A percentile compares a stretch with the other conserved stretches of the same genome.
These are phyloP conservation scores for Kluyveromyces dobzhanskii DNA, from an alignment of 805 yeast species.

Conservation along the genomic window DNA sequence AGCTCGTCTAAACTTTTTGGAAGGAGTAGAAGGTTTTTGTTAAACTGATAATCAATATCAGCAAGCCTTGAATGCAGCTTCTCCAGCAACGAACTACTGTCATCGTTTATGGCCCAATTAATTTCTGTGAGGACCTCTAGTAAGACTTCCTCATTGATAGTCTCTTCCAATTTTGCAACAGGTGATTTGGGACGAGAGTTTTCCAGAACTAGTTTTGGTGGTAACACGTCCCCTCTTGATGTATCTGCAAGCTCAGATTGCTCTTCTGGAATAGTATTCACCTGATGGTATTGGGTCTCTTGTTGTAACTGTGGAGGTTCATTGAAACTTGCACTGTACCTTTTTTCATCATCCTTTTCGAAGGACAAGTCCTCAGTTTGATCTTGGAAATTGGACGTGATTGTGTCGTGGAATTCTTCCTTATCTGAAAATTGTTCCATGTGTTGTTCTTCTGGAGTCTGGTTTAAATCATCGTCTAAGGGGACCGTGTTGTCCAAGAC, in stretches of 20 bases:
- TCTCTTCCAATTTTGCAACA: constrained; percentile 28
- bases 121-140: constrained; percentile 65
- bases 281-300: constrained; percentile 20
- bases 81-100: constrained; percentile 46
- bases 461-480: constrained; percentile 2
- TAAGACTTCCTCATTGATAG: constrained; percentile 27
- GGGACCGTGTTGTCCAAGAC: not conserved
- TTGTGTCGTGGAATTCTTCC: not conserved
- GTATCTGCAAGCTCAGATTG: constrained; percentile 5
- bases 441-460: constrained; percentile 2
- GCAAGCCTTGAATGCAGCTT: constrained; percentile 54
- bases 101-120: constrained; percentile 66
- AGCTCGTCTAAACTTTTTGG: constrained; percentile 37
- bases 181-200: constrained; percentile 3
- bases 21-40: constrained; percentile 46
- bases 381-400: not conserved
- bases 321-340: constrained; percentile 14
- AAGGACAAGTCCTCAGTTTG: constrained; percentile 27
- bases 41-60: constrained; percentile 53
- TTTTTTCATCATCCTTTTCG: constrained; percentile 28
- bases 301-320: constrained; percentile 9
- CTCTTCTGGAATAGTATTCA: constrained; percentile 28
- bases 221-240: not conserved
- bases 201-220: not conserved
- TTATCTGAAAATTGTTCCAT: constrained; percentile 4